Evolutionary conservation across 2,329 filamentous ascomycete genomes (phyloP), one percentile per base, ranked within the genome.

Genomic region (Bimuria novae-zelandiae): DNA sequence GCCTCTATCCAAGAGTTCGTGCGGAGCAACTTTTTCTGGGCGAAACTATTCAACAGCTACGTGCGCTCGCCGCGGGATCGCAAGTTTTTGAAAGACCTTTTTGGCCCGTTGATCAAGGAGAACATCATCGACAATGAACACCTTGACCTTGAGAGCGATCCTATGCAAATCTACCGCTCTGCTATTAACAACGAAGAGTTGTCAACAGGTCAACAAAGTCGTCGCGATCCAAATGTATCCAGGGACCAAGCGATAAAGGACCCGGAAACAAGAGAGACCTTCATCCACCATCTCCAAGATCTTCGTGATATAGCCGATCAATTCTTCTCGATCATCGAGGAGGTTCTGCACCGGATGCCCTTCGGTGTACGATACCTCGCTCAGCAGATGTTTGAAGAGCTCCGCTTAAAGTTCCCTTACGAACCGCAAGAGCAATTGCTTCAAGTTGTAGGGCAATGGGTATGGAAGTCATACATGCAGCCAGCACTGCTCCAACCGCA

Each of bases 161-260:
- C 94, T 0, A 88, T 97, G 80, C 93, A 97, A 64, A 99, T 99
- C 52, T 97, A 99, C 75, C 86, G 90, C 36, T 94, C 92, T 4
- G 88, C 91, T 12, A 95, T 99, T 76, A 97, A 95, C 77, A 96
- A 99, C 65, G 93, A 97, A 74, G 94, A 99, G 75, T 84, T 99
- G 21, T 87, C 91, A 16, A 99, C 94, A 0, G 94, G 94, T 4
- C 85, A 86, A 60, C 86, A 90, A 17, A 96, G 92, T 71, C 84
- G 84, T 44, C 84, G 94, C 57, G 89, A 87, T 29, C 85, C 90
- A 12, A 92, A 97, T 62, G 88, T 99, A 29, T 89, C 91, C 0
- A 85, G 92, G 57, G 94, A 99, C 71, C 82, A 95, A 62, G 94
- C 94, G n/a, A 97, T 99, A 71, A 88, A 92, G 62, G 94, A 99